Percentiles rank a stretch among this genome's conserved stretches.
These are phyloP conservation scores for Coniochaeta ligniaria DNA, from an alignment of 2,329 filamentous ascomycete genomes.

Conservation along the genomic window DNA sequence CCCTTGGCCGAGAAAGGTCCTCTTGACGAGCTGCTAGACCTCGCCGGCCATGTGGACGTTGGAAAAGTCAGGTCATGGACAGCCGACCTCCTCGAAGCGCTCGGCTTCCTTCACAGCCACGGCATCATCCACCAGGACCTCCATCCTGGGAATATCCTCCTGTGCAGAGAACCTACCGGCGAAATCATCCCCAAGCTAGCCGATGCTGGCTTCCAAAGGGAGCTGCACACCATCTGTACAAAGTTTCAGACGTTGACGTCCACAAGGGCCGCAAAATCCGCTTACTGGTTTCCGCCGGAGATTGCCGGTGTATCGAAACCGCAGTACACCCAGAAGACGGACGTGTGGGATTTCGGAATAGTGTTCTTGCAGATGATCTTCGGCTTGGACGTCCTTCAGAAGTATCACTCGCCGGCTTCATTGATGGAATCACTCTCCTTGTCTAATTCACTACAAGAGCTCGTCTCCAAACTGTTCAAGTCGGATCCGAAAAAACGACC, in stretches of 20 bases:
- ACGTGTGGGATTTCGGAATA: constrained; percentile 92
- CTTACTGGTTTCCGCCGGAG: constrained; percentile 80
- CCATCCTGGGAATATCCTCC: constrained; percentile 70
- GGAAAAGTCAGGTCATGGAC: constrained; percentile 81
- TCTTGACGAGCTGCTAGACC: constrained; percentile 72
- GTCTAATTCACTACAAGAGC: constrained; percentile 68
- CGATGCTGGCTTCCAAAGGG: constrained; percentile 64
- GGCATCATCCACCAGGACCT: constrained; percentile 80
- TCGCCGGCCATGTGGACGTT: constrained; percentile 66
- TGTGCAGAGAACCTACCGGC: constrained; percentile 63
- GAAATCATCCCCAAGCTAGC: constrained; percentile 68
- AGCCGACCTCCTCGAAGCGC: constrained; percentile 80
- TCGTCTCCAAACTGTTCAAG: constrained; percentile 79
- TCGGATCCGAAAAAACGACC: constrained; percentile 77
- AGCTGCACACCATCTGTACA: constrained; percentile 54
- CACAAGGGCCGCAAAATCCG: constrained; percentile 59
- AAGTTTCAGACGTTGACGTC: constrained; percentile 45
- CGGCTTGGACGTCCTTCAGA: constrained; percentile 67
- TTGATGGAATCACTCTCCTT: constrained; percentile 65
- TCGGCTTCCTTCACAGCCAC: constrained; percentile 80
- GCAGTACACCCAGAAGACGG: constrained; percentile 69
- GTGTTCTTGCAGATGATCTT: constrained; percentile 93
- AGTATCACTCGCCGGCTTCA: constrained; percentile 71
- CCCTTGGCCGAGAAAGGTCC: constrained; percentile 78
- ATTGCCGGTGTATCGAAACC: constrained; percentile 54